Evolutionary conservation across 495 filamentous ascomycete species (phyloP), one percentile per base, ranked within the genome.

Genomic region (Trichoderma virens): DNA sequence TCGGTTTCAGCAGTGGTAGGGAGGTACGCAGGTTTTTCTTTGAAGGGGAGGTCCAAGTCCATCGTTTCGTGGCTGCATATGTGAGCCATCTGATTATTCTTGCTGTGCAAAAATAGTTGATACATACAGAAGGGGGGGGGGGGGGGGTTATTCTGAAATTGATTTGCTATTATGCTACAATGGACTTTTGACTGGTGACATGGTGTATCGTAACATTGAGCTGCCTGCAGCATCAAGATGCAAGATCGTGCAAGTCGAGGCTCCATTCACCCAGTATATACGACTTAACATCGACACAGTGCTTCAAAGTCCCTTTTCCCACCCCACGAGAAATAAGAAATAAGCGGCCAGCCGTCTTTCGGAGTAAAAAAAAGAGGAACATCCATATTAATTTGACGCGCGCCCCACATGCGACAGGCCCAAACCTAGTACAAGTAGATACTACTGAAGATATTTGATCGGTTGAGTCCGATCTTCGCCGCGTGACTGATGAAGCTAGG

Each of bases 141-240:
- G n/a, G n/a, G n/a, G n/a, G n/a, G n/a, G 32, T 11, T 35, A 35
- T 35, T 23, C 18, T 47, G 5, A 20, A n/a, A 18, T 47, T 20
- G 7, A 47, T 8, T 47, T 25, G 43, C 18, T 8, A 23, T 18
- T n/a, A n/a, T n/a, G n/a, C n/a, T 47, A 25, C 43, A 47, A 47
- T 47, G 8, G 18, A 23, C 20, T 47, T 18, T 18, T 47, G 16
- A 20, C 5, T n/a, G 2, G 25, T 56, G 51, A 56, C 51, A 27
- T 56, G 51, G 51, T 30, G 23, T 14, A 27, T 13, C 27, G 51
- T 56, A 6, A 56, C 51, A 5, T 56, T 56, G 51, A 23, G 25
- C 27, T 56, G n/a, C 23, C 8, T 56, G 51, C 51, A 7, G 51
- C 25, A 56, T 56, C 51, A 56, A 56, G 51, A 56, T 56, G 51